Evolutionary conservation across 164 flowering plant species (phyloP).

Genomic region (Litsea cubeba): DNA sequence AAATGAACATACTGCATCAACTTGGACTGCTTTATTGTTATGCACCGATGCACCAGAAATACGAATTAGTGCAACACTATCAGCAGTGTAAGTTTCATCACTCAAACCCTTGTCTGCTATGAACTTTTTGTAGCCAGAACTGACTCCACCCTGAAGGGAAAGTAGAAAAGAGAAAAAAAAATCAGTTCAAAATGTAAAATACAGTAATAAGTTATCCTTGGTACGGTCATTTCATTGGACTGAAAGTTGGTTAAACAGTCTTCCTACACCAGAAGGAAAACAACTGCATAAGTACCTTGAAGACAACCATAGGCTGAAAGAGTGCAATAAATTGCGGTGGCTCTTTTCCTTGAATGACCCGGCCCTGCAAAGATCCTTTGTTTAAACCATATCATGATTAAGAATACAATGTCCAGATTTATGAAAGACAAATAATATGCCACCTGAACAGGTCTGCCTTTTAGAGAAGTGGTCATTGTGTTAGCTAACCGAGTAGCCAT

Average conservation of each 20-base stretch:
- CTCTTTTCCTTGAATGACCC: constrained; percentile 82
- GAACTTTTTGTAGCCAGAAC: constrained; percentile 83
- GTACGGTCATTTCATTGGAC: neutral
- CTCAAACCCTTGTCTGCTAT: constrained; percentile 63
- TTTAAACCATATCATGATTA: neutral
- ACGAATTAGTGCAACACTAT: constrained; percentile 74
- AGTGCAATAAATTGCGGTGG: constrained; percentile 93
- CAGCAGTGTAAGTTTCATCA: constrained; percentile 80
- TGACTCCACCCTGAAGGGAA: constrained; percentile 74
- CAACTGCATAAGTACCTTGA: constrained; percentile 54
- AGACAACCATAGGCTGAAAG: constrained; percentile 88
- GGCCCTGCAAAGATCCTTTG: constrained; percentile 54
- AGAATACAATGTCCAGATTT: neutral
- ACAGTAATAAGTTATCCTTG: neutral
- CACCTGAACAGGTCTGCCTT: constrained; percentile 96
- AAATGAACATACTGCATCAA: constrained; percentile 62
- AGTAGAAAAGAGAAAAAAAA: neutral
- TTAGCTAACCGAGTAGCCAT: constrained; percentile 72
- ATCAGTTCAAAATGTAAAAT: neutral
- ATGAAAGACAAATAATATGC: constrained; percentile 9
- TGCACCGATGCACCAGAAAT: constrained; percentile 77
- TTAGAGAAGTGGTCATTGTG: constrained; percentile 84
- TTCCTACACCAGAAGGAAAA: neutral
- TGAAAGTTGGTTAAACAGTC: neutral
- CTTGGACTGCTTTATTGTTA: constrained; percentile 84